Evolutionary conservation across 2,329 filamentous ascomycete species (phyloP).

Genomic region (Fusarium sp.): DNA sequence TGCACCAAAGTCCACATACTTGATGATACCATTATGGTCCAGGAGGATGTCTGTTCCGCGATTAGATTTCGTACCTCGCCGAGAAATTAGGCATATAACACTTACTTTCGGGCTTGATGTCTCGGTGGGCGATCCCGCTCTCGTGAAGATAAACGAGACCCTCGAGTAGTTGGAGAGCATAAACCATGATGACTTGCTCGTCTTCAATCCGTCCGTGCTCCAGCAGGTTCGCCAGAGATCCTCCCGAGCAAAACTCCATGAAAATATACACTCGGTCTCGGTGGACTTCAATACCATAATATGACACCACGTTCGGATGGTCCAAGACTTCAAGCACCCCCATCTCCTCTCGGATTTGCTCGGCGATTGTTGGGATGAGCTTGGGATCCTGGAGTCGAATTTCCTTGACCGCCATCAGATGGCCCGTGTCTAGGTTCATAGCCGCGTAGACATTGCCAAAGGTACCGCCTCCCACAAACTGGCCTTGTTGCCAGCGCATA

Average conservation of each 20-base stretch:
- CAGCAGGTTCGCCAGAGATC: constrained; percentile 88
- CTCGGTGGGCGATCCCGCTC: constrained; percentile 91
- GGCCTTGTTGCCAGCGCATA: constrained; percentile 98
- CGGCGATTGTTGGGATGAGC: constrained; percentile 92
- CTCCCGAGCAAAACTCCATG: constrained; percentile 99
- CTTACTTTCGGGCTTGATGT: constrained; percentile 97
- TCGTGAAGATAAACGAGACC: constrained; percentile 95
- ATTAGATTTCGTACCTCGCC: constrained; percentile 33
- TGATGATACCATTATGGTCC: constrained; percentile 98
- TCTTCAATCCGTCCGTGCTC: constrained; percentile 98
- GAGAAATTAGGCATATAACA: constrained; percentile 40
- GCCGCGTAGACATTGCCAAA: constrained; percentile 98
- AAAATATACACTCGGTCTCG: constrained; percentile 99
- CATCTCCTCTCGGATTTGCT: constrained; percentile 98
- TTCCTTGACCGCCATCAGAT: constrained; percentile 98
- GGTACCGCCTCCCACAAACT: constrained; percentile 95
- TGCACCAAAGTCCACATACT: constrained; percentile 98
- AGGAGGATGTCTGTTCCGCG: constrained; percentile 83
- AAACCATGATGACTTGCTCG: constrained; percentile 97
- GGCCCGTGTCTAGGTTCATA: constrained; percentile 96
- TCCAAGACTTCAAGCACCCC: constrained; percentile 94
- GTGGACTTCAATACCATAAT: constrained; percentile 98
- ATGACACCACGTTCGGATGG: constrained; percentile 97
- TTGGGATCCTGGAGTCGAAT: constrained; percentile 97
- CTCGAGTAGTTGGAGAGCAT: constrained; percentile 93